phyloP scores from a whole-genome alignment of 345 rosid species.

The Cardamine occulta region DNA sequence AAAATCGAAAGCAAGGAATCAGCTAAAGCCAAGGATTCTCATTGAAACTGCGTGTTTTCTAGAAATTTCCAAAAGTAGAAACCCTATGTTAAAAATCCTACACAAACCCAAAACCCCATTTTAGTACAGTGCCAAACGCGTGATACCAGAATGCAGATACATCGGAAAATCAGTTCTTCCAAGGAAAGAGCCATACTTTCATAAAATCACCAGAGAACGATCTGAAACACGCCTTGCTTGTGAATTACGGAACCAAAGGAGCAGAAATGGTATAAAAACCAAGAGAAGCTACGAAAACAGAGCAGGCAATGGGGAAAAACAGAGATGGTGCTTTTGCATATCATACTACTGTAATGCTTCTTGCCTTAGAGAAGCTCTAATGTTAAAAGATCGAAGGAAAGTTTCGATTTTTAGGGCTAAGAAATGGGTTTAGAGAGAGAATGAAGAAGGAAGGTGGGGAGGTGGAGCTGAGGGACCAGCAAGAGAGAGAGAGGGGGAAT shows the following conservation, averaged over 20 bases:
- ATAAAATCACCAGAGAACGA: conserved; percentile 2
- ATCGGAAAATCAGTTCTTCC: not conserved
- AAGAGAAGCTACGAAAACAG: not conserved
- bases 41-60: not conserved
- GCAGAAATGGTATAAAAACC: not conserved
- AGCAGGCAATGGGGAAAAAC: conserved; percentile 1
- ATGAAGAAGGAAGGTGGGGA: conserved; percentile 17
- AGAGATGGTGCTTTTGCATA: conserved; percentile 5
- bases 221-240: conserved; percentile 24
- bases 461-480: conserved; percentile 37
- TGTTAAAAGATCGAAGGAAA: not conserved
- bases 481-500: conserved; percentile 2
- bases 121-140: conserved; percentile 33
- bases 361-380: not conserved
- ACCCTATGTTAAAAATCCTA: conserved; percentile 34
- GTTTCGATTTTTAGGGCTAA: conserved; percentile 25
- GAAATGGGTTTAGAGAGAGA: conserved; percentile 31
- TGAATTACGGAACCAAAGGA: conserved; percentile 33
- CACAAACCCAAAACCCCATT: conserved; percentile 28
- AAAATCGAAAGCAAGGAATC: conserved; percentile 1
- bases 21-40: not conserved
- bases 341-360: conserved; percentile 1
- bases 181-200: not conserved
- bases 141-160: conserved; percentile 39
- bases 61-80: not conserved